Evolutionary conservation across 169 alveolate genomes (phyloP).

Genomic region (Plasmodium adleri): DNA sequence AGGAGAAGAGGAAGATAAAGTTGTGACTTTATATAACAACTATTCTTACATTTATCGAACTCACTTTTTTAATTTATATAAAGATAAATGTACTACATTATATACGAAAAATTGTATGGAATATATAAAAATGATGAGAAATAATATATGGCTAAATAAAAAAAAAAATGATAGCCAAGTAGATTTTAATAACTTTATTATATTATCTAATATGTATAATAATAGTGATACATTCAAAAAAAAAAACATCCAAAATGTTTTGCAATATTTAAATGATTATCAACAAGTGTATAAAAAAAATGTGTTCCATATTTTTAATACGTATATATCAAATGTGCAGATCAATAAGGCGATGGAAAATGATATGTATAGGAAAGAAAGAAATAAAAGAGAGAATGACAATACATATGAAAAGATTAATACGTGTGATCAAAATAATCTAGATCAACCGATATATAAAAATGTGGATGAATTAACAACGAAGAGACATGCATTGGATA

Average conservation of each 20-base stretch:
- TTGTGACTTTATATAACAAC: constrained; percentile 38
- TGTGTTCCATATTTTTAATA: neutral
- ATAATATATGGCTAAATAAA: neutral
- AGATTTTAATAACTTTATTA: constrained; percentile 69
- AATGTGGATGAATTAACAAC: too few relatives aligned
- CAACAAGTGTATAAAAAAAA: constrained; percentile 4
- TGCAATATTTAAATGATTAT: constrained; percentile 29
- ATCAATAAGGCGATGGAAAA: neutral
- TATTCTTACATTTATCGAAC: constrained; percentile 47
- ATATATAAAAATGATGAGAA: constrained; percentile 41
- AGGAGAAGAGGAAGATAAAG: constrained; percentile 46
- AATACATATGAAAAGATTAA: neutral
- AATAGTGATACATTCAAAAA: constrained; percentile 50
- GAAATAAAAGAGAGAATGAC: neutral
- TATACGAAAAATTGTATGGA: constrained; percentile 59
- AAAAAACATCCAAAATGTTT: constrained; percentile 28
- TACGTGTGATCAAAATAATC: neutral
- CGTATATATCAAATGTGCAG: neutral
- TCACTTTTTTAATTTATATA: constrained; percentile 63
- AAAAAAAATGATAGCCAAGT: constrained; percentile 30
- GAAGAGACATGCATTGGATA: neutral
- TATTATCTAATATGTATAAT: constrained; percentile 60
- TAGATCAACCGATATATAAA: neutral
- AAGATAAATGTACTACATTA: constrained; percentile 55
- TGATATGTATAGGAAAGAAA: neutral